These are phyloP conservation scores for Dactylonectria macrodidyma DNA, from an alignment of 2,329 filamentous ascomycete genomes.

Conservation along the genomic window DNA sequence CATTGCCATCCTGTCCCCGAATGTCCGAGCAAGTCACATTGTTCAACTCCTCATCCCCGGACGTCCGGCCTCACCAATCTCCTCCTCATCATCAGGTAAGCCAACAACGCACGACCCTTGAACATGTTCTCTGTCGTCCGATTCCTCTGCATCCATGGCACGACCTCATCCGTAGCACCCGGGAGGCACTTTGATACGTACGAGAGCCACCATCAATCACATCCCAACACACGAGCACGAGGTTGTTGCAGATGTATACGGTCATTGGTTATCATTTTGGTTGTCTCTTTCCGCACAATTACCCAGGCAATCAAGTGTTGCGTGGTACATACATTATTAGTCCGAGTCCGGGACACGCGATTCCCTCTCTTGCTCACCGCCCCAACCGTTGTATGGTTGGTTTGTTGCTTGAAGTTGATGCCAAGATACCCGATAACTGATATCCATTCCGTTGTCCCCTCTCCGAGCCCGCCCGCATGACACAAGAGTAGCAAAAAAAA, in stretches of 20 bases:
- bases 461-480: constrained; percentile 27
- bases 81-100: neutral
- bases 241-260: neutral
- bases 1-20: neutral
- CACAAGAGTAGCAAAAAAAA: constrained; percentile 24
- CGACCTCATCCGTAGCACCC: neutral
- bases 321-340: constrained; percentile 26
- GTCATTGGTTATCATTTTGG: constrained; percentile 4
- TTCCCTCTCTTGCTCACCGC: constrained; percentile 14
- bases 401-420: constrained; percentile 25
- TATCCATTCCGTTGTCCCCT: constrained; percentile 21
- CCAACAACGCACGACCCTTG: neutral
- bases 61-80: neutral
- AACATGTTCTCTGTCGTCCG: neutral
- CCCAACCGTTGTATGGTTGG: constrained; percentile 13
- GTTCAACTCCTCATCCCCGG: no score
- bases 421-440: constrained; percentile 17
- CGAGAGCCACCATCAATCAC: neutral
- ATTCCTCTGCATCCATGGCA: neutral
- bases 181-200: neutral
- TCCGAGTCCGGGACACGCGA: constrained; percentile 13
- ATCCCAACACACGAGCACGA: neutral
- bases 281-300: constrained; percentile 15
- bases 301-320: constrained; percentile 19
- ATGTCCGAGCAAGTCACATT: neutral